A percentile compares a stretch with the other conserved stretches of the same genome.
These are phyloP conservation scores for Argentina anserina DNA, from an alignment of 306 rosid species.

Conservation along the genomic window DNA sequence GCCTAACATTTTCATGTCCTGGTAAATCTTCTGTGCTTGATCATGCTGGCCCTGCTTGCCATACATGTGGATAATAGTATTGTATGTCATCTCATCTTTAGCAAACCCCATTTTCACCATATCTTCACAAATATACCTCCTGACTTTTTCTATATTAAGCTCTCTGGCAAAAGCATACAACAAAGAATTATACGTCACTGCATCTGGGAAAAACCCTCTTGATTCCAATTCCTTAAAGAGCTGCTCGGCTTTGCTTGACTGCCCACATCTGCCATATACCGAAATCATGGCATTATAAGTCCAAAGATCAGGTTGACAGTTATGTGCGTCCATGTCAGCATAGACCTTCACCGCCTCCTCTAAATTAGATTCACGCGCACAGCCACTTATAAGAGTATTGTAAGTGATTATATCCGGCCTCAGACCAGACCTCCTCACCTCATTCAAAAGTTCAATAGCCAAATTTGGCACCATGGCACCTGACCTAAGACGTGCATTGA, in stretches of 20 bases:
- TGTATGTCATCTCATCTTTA: conserved; percentile 95
- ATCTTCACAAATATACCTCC: conserved; percentile 63
- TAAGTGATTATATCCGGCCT: conserved; percentile 84
- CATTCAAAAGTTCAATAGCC: conserved; percentile 62
- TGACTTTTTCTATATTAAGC: conserved; percentile 58
- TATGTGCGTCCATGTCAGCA: conserved; percentile 57
- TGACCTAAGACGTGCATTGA: conserved; percentile 77
- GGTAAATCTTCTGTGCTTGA: conserved; percentile 64
- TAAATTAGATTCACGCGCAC: conserved; percentile 76
- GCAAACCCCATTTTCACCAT: conserved; percentile 81
- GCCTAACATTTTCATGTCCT: conserved; percentile 68
- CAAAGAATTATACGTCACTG: conserved; percentile 81
- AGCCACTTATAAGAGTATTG: conserved; percentile 86
- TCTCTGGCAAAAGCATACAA: conserved; percentile 83
- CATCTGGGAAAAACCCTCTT: conserved; percentile 85
- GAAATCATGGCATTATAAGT: conserved; percentile 97
- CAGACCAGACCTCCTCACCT: conserved; percentile 71
- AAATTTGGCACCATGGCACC: conserved; percentile 58
- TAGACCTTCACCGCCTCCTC: conserved; percentile 67
- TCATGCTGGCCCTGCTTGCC: conserved; percentile 82
- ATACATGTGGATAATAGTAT: conserved; percentile 83
- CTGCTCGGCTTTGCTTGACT: conserved; percentile 58
- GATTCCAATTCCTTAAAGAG: conserved; percentile 70
- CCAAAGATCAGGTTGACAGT: conserved; percentile 90
- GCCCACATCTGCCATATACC: conserved; percentile 81